These are phyloP conservation scores for Begonia peltatifolia DNA, from an alignment of 306 rosid genomes.

Conservation along the genomic window DNA sequence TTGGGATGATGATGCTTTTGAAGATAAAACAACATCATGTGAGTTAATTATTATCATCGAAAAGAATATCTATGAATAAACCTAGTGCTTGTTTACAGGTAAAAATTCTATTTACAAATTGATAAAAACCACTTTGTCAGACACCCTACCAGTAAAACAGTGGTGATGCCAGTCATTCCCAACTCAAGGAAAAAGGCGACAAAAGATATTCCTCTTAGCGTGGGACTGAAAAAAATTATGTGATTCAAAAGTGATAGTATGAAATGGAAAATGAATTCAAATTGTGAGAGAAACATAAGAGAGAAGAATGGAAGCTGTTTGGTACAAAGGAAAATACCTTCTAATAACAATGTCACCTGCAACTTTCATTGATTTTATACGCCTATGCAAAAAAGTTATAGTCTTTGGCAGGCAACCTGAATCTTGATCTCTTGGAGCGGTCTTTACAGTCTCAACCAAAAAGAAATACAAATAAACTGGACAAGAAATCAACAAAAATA, in stretches of 20 bases:
- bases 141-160: conserved; percentile 44
- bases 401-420: conserved; percentile 28
- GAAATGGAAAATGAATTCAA: neutral
- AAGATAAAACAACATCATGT: no score
- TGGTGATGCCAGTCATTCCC: conserved; percentile 68
- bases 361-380: conserved; percentile 47
- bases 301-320: neutral
- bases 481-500: conserved; percentile 40
- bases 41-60: no score
- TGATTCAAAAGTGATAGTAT: neutral
- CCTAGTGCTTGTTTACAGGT: no score
- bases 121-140: neutral
- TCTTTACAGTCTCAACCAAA: conserved; percentile 36
- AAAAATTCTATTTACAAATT: neutral
- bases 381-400: conserved; percentile 21
- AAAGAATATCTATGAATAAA: no score
- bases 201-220: conserved; percentile 56
- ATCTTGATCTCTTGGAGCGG: conserved; percentile 17
- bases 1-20: no score
- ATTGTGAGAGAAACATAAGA: neutral
- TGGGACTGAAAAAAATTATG: conserved; percentile 38
- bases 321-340: conserved; percentile 27
- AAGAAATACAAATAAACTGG: conserved; percentile 60
- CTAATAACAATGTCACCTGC: conserved; percentile 41
- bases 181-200: conserved; percentile 60